phyloP scores from a whole-genome alignment of 306 rosid genomes.

The Sesbania bispinosa region DNA sequence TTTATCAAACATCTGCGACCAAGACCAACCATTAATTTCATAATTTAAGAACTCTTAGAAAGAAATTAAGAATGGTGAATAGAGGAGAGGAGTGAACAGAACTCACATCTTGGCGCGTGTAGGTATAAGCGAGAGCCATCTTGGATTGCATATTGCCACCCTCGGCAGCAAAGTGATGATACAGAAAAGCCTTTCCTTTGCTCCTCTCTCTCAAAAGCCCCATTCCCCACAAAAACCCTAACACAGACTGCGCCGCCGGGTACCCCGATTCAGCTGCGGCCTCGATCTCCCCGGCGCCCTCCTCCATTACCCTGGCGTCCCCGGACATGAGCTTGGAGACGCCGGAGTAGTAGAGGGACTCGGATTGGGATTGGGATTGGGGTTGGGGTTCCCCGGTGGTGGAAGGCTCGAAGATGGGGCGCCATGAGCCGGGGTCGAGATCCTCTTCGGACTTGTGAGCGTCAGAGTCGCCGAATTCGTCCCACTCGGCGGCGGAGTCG shows the following conservation, averaged over 20 bases:
- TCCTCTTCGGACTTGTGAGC: slow-evolving; percentile 62
- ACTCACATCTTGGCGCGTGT: slow-evolving; percentile 81
- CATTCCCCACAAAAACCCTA: slow-evolving; percentile 71
- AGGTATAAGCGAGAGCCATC: slow-evolving; percentile 90
- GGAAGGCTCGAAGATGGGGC: slow-evolving; percentile 76
- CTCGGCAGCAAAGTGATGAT: slow-evolving; percentile 73
- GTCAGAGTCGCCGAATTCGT: slow-evolving; percentile 79
- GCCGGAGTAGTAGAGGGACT: slow-evolving; percentile 51
- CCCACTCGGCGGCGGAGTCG: slow-evolving; percentile 79
- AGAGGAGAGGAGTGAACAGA: too few relatives aligned
- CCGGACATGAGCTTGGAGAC: slow-evolving; percentile 50
- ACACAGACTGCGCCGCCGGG: slow-evolving; percentile 67
- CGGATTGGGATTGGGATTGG: slow-evolving; percentile 23
- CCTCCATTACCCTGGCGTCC: slow-evolving; percentile 49
- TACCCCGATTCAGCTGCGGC: slow-evolving; percentile 42
- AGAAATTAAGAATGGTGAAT: too few relatives aligned
- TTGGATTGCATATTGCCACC: slow-evolving; percentile 88
- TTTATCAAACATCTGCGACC: slow-evolving; percentile 69
- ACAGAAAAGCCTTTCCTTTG: slow-evolving; percentile 64
- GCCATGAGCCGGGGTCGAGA: slow-evolving; percentile 95
- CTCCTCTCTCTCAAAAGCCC: slow-evolving; percentile 71
- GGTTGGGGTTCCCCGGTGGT: slow-evolving; percentile 7
- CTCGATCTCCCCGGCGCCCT: slow-evolving; percentile 62
- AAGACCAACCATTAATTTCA: too few relatives aligned
- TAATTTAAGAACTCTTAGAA: too few relatives aligned